Percentiles rank a stretch among this genome's conserved stretches.
Conservation (phyloP, 805 yeast genomes). For the Zygotorulaspora danielsina region DNA sequence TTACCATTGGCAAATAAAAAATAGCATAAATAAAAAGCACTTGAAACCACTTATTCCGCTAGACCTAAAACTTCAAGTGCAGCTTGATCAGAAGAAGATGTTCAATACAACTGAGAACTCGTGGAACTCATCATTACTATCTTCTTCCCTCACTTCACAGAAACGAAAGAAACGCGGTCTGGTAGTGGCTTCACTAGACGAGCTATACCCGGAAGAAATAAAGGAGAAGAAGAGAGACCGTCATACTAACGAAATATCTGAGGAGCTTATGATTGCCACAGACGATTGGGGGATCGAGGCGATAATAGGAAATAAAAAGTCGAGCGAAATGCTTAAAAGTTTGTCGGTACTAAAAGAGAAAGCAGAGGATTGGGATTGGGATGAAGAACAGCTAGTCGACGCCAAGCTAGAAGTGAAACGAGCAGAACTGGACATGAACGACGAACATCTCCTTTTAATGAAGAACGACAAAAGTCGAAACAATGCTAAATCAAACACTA, state of each 20-base stretch:
- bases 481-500: conserved; percentile 13
- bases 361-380: conserved; percentile 36
- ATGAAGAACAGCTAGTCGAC: conserved; percentile 64
- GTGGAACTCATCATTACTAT: conserved; percentile 6
- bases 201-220: conserved; percentile 25
- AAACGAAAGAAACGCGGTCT: conserved; percentile 20
- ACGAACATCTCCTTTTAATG: conserved; percentile 69
- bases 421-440: conserved; percentile 71
- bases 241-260: conserved; percentile 36
- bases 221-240: conserved; percentile 20
- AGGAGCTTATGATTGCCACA: conserved; percentile 59
- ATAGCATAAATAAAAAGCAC: conserved; percentile 30
- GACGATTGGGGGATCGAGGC: conserved; percentile 75
- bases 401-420: conserved; percentile 46
- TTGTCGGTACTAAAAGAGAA: conserved; percentile 24
- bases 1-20: conserved; percentile 43
- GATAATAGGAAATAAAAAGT: conserved; percentile 44
- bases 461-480: conserved; percentile 16
- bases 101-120: conserved; percentile 36
- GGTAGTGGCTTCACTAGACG: conserved; percentile 21
- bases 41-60: conserved; percentile 45
- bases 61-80: conserved; percentile 49
- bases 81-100: conserved; percentile 46
- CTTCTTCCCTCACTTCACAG: conserved; percentile 1
- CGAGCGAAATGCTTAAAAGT: conserved; percentile 1